Percentiles rank a stretch among this genome's conserved stretches.
These are phyloP conservation scores for Tuber aestivum DNA, from an alignment of 495 filamentous ascomycete genomes.

Conservation along the genomic window DNA sequence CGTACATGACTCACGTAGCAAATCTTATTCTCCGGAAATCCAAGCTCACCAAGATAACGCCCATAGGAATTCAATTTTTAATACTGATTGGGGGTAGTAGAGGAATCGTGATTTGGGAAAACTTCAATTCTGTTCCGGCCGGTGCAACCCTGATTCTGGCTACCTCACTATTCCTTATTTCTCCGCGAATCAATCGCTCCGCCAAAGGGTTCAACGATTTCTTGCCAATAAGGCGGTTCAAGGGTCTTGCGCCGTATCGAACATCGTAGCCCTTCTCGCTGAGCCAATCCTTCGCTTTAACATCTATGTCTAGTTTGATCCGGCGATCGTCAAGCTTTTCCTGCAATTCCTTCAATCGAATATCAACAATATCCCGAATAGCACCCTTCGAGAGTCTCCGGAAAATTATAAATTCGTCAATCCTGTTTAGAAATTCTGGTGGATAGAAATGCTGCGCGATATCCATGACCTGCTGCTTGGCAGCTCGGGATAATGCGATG, in stretches of 20 bases:
- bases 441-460: conserved; percentile 70
- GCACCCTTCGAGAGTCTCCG: conserved; percentile 70
- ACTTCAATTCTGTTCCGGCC: conserved; percentile 51
- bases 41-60: too few relatives aligned
- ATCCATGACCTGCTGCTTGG: conserved; percentile 77
- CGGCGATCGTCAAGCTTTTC: conserved; percentile 75
- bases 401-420: conserved; percentile 97
- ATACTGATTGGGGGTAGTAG: not conserved
- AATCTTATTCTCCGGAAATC: not conserved
- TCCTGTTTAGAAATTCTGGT: conserved; percentile 92
- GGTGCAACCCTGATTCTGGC: conserved; percentile 62
- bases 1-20: not conserved
- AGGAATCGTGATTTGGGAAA: conserved; percentile 16
- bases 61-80: not conserved
- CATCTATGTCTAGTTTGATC: conserved; percentile 66
- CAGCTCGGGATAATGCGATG: conserved; percentile 60
- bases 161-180: conserved; percentile 66
- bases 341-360: conserved; percentile 79
- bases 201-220: conserved; percentile 83
- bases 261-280: conserved; percentile 84
- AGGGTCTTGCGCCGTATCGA: conserved; percentile 82
- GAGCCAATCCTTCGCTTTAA: conserved; percentile 74
- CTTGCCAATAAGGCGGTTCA: conserved; percentile 84
- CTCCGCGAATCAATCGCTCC: conserved; percentile 82
- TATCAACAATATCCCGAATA: conserved; percentile 87